These are phyloP conservation scores for Dioszegia aurantiaca DNA, from an alignment of 768 basidiomycete species.

Conservation along the genomic window DNA sequence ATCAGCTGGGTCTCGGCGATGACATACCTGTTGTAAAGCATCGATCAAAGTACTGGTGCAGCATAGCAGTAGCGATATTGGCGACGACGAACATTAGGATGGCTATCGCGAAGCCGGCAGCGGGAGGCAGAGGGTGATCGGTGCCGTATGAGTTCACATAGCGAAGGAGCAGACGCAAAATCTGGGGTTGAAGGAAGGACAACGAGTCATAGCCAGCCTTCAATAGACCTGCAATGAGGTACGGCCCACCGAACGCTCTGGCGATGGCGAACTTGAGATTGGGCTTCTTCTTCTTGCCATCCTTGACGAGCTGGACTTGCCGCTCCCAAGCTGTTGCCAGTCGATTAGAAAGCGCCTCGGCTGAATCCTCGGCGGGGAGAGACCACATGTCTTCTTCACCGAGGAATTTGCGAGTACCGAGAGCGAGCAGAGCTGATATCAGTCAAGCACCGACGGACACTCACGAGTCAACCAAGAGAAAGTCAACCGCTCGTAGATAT, in stretches of 20 bases:
- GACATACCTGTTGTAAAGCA: slow-evolving; percentile 55
- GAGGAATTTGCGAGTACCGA: slow-evolving; percentile 58
- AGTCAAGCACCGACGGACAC: background rate
- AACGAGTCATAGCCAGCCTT: slow-evolving; percentile 78
- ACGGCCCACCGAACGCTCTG: slow-evolving; percentile 74
- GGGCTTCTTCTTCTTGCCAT: slow-evolving; percentile 51
- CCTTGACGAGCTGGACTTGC: slow-evolving; percentile 52
- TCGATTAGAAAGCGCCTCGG: slow-evolving; percentile 63
- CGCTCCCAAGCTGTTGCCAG: slow-evolving; percentile 64
- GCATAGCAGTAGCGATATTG: slow-evolving; percentile 69
- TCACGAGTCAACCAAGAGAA: slow-evolving; percentile 78
- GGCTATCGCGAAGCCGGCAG: slow-evolving; percentile 75
- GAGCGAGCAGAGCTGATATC: slow-evolving; percentile 45
- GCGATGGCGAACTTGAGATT: slow-evolving; percentile 72
- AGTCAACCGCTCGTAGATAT: slow-evolving; percentile 68
- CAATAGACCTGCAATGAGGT: slow-evolving; percentile 57
- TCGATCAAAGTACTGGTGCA: slow-evolving; percentile 89
- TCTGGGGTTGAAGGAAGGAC: slow-evolving; percentile 80
- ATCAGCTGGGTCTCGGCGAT: slow-evolving; percentile 27
- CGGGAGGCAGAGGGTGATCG: slow-evolving; percentile 52
- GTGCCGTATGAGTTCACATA: slow-evolving; percentile 72
- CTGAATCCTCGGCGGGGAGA: slow-evolving; percentile 66
- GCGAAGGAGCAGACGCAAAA: slow-evolving; percentile 71
- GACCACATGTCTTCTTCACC: slow-evolving; percentile 83
- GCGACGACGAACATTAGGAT: slow-evolving; percentile 75